phyloP scores from a whole-genome alignment of 495 filamentous ascomycete species.

The Aspergillus haitiensis region DNA sequence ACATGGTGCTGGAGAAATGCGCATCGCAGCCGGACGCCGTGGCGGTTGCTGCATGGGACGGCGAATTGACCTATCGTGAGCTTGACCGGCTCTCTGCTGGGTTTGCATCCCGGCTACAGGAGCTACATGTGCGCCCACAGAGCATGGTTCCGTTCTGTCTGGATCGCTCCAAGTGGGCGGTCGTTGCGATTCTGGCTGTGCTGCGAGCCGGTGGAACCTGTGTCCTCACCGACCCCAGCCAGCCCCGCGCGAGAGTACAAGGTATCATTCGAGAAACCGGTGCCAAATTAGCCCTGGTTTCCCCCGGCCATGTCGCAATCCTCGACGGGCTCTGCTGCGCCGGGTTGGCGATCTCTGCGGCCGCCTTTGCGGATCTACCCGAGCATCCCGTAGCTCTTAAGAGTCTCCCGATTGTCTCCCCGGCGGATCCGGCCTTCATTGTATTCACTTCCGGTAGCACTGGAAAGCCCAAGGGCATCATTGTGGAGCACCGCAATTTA shows the following conservation, averaged over 20 bases:
- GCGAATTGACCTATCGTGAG: constrained; percentile 26
- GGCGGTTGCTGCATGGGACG: constrained; percentile 26
- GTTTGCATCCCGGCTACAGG: constrained; percentile 20
- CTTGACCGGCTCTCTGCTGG: constrained; percentile 16
- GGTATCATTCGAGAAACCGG: constrained; percentile 32
- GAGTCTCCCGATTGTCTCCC: background rate
- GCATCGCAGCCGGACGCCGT: constrained; percentile 17
- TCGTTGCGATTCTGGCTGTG: constrained; percentile 41
- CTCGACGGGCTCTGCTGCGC: too few species aligned
- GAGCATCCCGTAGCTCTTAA: background rate
- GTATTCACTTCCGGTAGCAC: constrained; percentile 83
- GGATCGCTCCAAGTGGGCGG: constrained; percentile 41
- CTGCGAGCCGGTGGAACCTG: constrained; percentile 49
- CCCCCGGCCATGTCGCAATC: background rate
- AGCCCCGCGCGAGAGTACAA: constrained; percentile 45
- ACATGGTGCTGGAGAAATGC: constrained; percentile 25
- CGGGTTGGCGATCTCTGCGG: too few species aligned
- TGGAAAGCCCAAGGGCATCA: constrained; percentile 63
- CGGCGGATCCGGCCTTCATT: constrained; percentile 16
- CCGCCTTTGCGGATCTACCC: background rate
- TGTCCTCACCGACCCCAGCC: constrained; percentile 44
- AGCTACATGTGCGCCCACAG: constrained; percentile 34
- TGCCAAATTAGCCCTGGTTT: constrained; percentile 21
- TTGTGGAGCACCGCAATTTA: background rate
- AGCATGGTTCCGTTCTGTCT: constrained; percentile 44